Conservation (phyloP, 805 yeast species). For the Vanderwaltozyma tropicalis region DNA sequence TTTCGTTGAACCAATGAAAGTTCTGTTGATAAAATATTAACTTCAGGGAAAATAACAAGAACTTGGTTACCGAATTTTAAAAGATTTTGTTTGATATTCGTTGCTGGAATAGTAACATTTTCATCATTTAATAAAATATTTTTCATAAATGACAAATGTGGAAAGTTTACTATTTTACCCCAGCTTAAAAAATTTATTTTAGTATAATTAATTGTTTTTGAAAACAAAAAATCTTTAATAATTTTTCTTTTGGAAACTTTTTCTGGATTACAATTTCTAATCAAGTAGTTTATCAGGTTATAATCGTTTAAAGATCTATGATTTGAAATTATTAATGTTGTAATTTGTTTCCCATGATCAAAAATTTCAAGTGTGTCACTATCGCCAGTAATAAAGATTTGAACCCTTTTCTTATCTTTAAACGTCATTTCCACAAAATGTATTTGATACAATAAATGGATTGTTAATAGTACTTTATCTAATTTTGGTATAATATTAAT, state of each 20-base stretch:
- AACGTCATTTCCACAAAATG: conserved; percentile 14
- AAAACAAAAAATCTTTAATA: conserved; percentile 8
- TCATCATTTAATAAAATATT: conserved; percentile 52
- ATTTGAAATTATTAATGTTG: conserved; percentile 32
- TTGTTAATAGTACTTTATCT: conserved; percentile 3
- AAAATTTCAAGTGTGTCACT: conserved; percentile 11
- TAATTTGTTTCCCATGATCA: conserved; percentile 6
- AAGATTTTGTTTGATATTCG: conserved; percentile 28
- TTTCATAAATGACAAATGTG: conserved; percentile 38
- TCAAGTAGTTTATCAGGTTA: conserved; percentile 36
- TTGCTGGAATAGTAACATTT: conserved; percentile 40
- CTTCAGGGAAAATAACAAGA: conserved; percentile 79
- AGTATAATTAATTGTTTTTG: conserved; percentile 24
- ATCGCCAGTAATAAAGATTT: conserved; percentile 17
- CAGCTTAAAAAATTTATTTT: conserved; percentile 56
- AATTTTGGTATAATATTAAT: conserved; percentile 6
- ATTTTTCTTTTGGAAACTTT: conserved; percentile 2
- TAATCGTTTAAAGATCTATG: conserved; percentile 65
- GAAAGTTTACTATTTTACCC: conserved; percentile 56
- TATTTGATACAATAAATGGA: conserved; percentile 12
- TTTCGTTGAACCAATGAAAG: conserved; percentile 39
- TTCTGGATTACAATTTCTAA: conserved; percentile 11
- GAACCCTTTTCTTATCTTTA: conserved; percentile 13
- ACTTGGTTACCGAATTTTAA: conserved; percentile 37
- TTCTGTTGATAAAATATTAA: conserved; percentile 50